phyloP scores from a whole-genome alignment of 495 filamentous ascomycete species.

The Aspergillus egyptiacus region DNA sequence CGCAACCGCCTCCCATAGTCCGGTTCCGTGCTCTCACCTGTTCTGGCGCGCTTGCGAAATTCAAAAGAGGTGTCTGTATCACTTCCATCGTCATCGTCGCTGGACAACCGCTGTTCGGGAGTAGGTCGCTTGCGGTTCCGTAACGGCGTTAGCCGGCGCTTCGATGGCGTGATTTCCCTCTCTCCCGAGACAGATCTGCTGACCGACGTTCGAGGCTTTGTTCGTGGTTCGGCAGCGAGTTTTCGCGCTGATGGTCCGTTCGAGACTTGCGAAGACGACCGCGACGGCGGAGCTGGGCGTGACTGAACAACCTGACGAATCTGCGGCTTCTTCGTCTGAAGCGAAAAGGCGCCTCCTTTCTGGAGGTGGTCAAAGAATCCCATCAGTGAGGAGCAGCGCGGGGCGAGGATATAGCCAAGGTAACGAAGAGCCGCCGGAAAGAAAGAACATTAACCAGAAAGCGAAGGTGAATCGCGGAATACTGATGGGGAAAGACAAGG shows the following conservation, averaged over 20 bases:
- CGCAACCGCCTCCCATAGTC: slow-evolving; percentile 56
- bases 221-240: slow-evolving; percentile 20
- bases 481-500: background rate
- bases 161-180: slow-evolving; percentile 27
- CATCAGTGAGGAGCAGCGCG: slow-evolving; percentile 27
- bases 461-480: slow-evolving; percentile 9
- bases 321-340: slow-evolving; percentile 46
- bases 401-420: background rate
- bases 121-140: slow-evolving; percentile 42
- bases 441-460: background rate
- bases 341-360: slow-evolving; percentile 45
- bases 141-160: slow-evolving; percentile 32
- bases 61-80: slow-evolving; percentile 44
- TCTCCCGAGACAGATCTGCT: slow-evolving; percentile 34
- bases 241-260: slow-evolving; percentile 17
- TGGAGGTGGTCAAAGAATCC: slow-evolving; percentile 53
- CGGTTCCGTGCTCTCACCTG: slow-evolving; percentile 38
- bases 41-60: slow-evolving; percentile 42
- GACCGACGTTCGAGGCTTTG: slow-evolving; percentile 25
- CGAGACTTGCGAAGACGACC: slow-evolving; percentile 25
- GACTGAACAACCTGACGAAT: slow-evolving; percentile 45
- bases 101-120: slow-evolving; percentile 42
- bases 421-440: too few species aligned
- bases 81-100: slow-evolving; percentile 46
- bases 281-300: slow-evolving; percentile 29